Conservation (phyloP, 768 basidiomycete species). For the Pleurotus eryngii region DNA sequence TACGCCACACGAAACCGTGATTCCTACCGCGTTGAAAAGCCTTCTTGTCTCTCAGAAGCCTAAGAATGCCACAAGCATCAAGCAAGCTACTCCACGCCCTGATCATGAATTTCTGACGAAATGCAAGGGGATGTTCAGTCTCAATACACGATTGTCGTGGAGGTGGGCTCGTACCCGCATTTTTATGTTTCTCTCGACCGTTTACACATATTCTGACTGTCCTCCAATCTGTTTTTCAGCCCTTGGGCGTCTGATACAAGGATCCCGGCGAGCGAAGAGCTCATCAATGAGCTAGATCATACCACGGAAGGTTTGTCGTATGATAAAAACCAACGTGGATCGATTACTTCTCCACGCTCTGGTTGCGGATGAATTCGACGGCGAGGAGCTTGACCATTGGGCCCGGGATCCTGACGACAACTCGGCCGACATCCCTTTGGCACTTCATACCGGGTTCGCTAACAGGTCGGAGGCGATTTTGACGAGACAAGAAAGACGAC, state of each 20-base stretch:
- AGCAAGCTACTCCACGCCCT: neutral
- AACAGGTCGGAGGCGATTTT: conserved; percentile 32
- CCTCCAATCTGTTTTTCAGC: conserved; percentile 20
- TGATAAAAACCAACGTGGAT: neutral
- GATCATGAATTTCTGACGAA: conserved; percentile 41
- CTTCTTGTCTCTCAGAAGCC: conserved; percentile 8
- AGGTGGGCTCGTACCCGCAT: conserved; percentile 38
- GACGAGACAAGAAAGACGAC: conserved; percentile 37
- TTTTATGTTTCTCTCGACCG: neutral
- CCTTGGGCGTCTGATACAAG: conserved; percentile 46
- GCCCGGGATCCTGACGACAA: conserved; percentile 11
- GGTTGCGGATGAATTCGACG: neutral
- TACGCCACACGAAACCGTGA: conserved; percentile 24
- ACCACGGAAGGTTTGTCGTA: neutral
- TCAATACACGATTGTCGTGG: conserved; percentile 66
- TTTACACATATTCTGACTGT: neutral
- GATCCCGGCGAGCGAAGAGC: conserved; percentile 29
- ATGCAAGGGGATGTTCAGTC: conserved; percentile 54
- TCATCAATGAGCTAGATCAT: conserved; percentile 10
- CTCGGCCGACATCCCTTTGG: neutral
- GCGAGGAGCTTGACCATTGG: conserved; percentile 4
- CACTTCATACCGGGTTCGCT: neutral
- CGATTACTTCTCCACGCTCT: neutral
- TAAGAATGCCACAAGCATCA: neutral
- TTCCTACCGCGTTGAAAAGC: conserved; percentile 26